Base-by-base conservation (phyloP, 2,329 filamentous ascomycete genomes). In the Teratosphaeria pseudoeucalypti region DNA sequence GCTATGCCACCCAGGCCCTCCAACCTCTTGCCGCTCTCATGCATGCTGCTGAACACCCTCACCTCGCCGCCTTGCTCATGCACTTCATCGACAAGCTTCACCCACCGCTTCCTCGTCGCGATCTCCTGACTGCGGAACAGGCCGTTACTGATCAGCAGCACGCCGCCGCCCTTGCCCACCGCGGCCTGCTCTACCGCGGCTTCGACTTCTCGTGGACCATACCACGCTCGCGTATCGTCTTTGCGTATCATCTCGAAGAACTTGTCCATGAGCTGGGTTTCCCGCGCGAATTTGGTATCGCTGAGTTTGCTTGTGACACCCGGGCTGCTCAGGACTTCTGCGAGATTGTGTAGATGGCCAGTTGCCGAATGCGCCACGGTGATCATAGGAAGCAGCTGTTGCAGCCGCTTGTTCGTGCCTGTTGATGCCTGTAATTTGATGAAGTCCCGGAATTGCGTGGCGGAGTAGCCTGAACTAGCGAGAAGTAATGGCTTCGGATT, bases 161-260 rank as follows among this genome's bases (percentile, higher is more conserved):
- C 84, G 12, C 91, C 92, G 0, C 92, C 92, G 9, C 92, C 90
- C 14, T 87, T 82, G 0, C 92, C 92, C 0, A 97, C 90, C 0
- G 92, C 94, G 1, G 92, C 92, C 66, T 94, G 89, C 11, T 85
- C 85, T 3, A 96, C 86, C 0, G 92, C 92, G 62, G 83, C 84
- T 70, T 90, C 85, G 2, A 96, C 91, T 57, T 95, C 90, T 14
- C 80, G 82, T 0, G 87, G 84, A 0, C 94, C 94, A 74, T 99
- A 99, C 82, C 92, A 96, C 2, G 92, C 92, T 59, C 88, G 84
- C 2, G 89, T 89, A 65, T 96, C 92, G 63, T 97, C 92, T 61
- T 84, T 84, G 57, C 92, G 85, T 61, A 99, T 78, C 62, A 89
- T 79, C 0, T 85, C 82, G 67, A 88, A 85, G 71, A 97, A 91